phyloP scores from a whole-genome alignment of 2,329 filamentous ascomycete species.

The Trichoderma sp. region DNA sequence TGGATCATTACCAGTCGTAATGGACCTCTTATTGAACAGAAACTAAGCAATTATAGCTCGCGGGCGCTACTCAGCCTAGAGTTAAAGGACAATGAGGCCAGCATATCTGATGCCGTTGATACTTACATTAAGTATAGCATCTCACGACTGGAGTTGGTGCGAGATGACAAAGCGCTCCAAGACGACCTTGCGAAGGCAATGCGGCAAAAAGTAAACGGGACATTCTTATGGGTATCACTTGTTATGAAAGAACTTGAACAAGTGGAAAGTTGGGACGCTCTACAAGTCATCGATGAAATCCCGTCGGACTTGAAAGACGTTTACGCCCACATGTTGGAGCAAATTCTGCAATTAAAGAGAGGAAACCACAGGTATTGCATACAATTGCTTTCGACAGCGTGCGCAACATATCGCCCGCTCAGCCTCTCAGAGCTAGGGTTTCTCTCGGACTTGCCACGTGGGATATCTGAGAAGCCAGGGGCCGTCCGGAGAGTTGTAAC shows the following conservation, averaged over 20 bases:
- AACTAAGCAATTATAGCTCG: not conserved
- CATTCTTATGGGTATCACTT: not conserved
- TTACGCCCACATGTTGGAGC: not conserved
- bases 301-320: not conserved
- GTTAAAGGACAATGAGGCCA: not conserved
- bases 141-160: not conserved
- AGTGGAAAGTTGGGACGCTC: not conserved
- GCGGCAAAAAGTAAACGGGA: not conserved
- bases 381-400: not conserved
- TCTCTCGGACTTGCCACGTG: not conserved
- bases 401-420: not conserved
- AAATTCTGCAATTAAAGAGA: not conserved
- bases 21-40: not conserved
- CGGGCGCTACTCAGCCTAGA: not conserved
- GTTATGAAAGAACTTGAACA: not conserved
- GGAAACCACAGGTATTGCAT: not conserved
- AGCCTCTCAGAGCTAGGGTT: not conserved
- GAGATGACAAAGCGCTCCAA: not conserved
- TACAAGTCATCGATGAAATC: not conserved
- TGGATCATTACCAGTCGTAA: not conserved
- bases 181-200: not conserved
- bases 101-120: not conserved
- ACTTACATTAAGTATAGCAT: not conserved
- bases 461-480: not conserved
- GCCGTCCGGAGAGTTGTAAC: not conserved